Percentiles rank a stretch among this genome's conserved stretches.
Evolutionary conservation across 2,329 filamentous ascomycete genomes (phyloP).

Genomic region (Pseudopyricularia cyperi): DNA sequence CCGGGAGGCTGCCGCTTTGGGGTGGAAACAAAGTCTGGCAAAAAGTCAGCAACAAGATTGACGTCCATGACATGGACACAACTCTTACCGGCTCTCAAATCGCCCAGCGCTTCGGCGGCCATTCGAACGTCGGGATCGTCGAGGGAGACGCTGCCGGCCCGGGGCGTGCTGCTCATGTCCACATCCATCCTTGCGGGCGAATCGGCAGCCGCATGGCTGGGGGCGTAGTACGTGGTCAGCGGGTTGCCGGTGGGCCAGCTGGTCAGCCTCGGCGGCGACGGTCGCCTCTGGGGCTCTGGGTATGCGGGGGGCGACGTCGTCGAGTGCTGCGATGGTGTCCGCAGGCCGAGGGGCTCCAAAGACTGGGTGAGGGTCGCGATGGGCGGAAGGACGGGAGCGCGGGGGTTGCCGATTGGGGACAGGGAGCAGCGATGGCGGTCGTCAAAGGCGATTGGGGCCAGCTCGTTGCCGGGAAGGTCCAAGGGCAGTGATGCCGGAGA

Average conservation of each 20-base stretch:
- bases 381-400: conserved; percentile 23
- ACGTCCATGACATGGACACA: conserved; percentile 5
- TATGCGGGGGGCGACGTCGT: conserved; percentile 10
- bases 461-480: conserved; percentile 21
- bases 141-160: conserved; percentile 39
- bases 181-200: conserved; percentile 35
- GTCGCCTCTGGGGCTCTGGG: conserved; percentile 11
- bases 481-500: conserved; percentile 16
- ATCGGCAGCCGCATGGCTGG: conserved; percentile 27
- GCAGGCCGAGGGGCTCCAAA: conserved; percentile 11
- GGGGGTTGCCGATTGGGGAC: conserved; percentile 4
- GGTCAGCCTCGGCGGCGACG: conserved; percentile 11
- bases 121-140: conserved; percentile 56
- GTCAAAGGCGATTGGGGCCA: conserved; percentile 27
- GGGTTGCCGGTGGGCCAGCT: conserved; percentile 37
- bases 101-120: conserved; percentile 64
- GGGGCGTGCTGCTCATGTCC: conserved; percentile 25
- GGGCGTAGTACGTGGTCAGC: conserved; percentile 32
- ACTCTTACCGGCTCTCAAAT: conserved; percentile 55
- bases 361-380: conserved; percentile 25
- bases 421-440: conserved; percentile 7
- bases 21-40: conserved; percentile 48
- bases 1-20: conserved; percentile 28
- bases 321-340: conserved; percentile 5
- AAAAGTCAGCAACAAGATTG: conserved; percentile 4